Conservation (phyloP, 2,329 filamentous ascomycete genomes). For the Penicillium sclerotiorum region DNA sequence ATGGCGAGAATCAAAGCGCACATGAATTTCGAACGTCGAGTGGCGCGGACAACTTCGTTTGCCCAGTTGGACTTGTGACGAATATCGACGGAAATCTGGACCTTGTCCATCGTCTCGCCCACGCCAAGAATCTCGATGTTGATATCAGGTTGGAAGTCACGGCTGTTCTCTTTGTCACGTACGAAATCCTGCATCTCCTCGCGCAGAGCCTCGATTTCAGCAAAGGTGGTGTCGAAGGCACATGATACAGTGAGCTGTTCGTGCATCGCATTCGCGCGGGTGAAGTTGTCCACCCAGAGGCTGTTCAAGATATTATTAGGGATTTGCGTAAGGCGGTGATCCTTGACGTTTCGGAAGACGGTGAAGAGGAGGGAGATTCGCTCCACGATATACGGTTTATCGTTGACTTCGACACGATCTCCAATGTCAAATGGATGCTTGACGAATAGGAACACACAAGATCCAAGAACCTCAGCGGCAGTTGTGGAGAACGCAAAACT, state of each 20-base stretch:
- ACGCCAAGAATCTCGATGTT: constrained; percentile 78
- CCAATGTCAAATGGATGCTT: constrained; percentile 98
- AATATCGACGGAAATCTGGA: constrained; percentile 79
- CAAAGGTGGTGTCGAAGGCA: constrained; percentile 82
- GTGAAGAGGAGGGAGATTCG: constrained; percentile 93
- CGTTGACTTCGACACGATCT: constrained; percentile 81
- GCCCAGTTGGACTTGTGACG: constrained; percentile 92
- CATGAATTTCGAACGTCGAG: constrained; percentile 92
- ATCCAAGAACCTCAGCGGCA: constrained; percentile 92
- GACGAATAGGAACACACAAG: constrained; percentile 97
- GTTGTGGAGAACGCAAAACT: constrained; percentile 95
- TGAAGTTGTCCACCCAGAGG: constrained; percentile 90
- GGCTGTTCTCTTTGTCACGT: constrained; percentile 75
- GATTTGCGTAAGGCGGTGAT: constrained; percentile 76
- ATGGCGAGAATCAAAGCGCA: constrained; percentile 84
- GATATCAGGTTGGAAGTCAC: constrained; percentile 88
- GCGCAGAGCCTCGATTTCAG: constrained; percentile 83
- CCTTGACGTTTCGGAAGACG: constrained; percentile 81
- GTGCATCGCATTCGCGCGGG: constrained; percentile 86
- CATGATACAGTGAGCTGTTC: constrained; percentile 79
- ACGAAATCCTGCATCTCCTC: constrained; percentile 86
- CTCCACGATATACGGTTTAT: constrained; percentile 76
- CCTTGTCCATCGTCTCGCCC: constrained; percentile 76
- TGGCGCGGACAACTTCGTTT: constrained; percentile 80
- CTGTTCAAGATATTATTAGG: constrained; percentile 91